phyloP scores from a whole-genome alignment of 1,139 yeast genomes.

The Geotrichum carabidarum region DNA sequence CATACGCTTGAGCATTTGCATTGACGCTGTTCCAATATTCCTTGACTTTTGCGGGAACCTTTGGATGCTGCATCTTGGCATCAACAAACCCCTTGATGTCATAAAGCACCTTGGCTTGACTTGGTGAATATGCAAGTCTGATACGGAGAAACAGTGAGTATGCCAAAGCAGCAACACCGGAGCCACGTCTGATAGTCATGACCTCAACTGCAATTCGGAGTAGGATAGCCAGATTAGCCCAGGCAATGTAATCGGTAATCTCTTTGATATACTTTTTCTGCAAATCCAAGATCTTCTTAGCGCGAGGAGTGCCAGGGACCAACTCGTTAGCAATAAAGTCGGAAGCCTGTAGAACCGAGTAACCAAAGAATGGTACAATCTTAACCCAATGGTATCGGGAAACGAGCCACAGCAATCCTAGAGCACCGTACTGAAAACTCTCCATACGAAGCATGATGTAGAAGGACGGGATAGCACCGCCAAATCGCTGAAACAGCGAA shows the following conservation, averaged over 20 bases:
- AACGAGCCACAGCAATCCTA: constrained; percentile 55
- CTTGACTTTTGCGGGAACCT: constrained; percentile 54
- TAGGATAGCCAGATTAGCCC: constrained; percentile 57
- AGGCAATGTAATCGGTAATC: constrained; percentile 62
- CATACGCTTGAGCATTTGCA: constrained; percentile 30
- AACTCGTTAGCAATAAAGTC: constrained; percentile 56
- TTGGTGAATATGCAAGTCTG: constrained; percentile 66
- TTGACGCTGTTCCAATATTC: constrained; percentile 56
- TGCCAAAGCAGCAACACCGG: constrained; percentile 55
- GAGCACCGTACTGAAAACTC: constrained; percentile 53
- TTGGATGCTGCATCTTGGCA: constrained; percentile 49
- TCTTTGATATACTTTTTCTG: constrained; percentile 54
- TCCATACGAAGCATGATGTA: constrained; percentile 49
- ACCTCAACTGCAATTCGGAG: constrained; percentile 48
- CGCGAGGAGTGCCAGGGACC: constrained; percentile 52
- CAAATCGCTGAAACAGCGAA: constrained; percentile 52
- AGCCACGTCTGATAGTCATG: constrained; percentile 55
- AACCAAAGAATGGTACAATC: constrained; percentile 57
- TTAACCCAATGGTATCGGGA: constrained; percentile 50
- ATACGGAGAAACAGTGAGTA: constrained; percentile 64
- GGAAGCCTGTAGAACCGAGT: constrained; percentile 65
- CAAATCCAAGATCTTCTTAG: constrained; percentile 42
- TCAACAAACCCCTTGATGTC: constrained; percentile 61
- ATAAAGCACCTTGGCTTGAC: constrained; percentile 61
- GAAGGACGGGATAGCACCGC: constrained; percentile 35